These are phyloP conservation scores for Austroboletus niveus DNA, from an alignment of 1,284 basidiomycete species.

Conservation along the genomic window DNA sequence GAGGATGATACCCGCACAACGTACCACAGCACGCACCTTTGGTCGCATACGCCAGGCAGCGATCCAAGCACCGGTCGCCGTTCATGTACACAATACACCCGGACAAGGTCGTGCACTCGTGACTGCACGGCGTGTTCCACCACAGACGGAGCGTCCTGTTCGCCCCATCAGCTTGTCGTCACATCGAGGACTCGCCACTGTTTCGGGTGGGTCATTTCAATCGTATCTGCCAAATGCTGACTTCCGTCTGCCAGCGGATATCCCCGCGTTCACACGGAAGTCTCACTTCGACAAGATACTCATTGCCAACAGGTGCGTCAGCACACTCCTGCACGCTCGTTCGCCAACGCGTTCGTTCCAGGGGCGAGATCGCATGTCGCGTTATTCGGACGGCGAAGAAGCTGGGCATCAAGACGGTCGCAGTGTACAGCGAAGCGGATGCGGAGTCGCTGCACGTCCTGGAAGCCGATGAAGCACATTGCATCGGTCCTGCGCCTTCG, in stretches of 20 bases:
- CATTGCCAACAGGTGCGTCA: conserved; percentile 71
- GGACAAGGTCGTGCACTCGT: conserved; percentile 8
- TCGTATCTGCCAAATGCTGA: neutral
- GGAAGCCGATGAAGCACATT: conserved; percentile 93
- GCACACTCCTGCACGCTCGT: neutral
- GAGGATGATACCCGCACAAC: conserved; percentile 34
- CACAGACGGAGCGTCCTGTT: conserved; percentile 1
- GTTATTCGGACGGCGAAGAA: conserved; percentile 89
- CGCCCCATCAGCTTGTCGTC: neutral
- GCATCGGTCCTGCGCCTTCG: conserved; percentile 87
- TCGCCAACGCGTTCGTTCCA: conserved; percentile 27
- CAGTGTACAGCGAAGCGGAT: conserved; percentile 88
- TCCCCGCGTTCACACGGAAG: conserved; percentile 19
- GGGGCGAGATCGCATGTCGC: conserved; percentile 93
- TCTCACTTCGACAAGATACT: conserved; percentile 83
- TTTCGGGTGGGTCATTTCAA: neutral
- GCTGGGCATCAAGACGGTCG: conserved; percentile 86
- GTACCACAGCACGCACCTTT: conserved; percentile 24
- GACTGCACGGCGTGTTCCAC: neutral
- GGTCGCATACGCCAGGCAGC: conserved; percentile 16
- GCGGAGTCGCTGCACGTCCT: conserved; percentile 75
- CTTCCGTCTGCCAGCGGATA: neutral
- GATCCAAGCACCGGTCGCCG: conserved; percentile 8
- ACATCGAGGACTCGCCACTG: conserved; percentile 17
- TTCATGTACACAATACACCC: conserved; percentile 6